Percentiles rank a stretch among this genome's conserved stretches.
These are phyloP conservation scores for Artemisia princeps DNA, from an alignment of 140 eudicot genomes.

Conservation along the genomic window DNA sequence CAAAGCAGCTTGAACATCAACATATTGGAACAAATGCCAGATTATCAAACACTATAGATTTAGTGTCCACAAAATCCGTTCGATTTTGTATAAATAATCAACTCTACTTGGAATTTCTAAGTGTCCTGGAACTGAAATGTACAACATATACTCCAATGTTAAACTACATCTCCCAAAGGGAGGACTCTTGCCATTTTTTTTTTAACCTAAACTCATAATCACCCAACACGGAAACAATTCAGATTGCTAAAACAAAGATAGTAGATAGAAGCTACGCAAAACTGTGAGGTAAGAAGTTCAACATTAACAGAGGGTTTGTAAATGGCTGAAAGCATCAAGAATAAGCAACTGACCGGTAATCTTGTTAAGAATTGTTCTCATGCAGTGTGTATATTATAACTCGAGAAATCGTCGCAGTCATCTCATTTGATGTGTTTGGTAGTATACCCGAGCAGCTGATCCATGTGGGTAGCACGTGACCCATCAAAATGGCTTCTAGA, in stretches of 20 bases:
- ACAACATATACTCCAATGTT: constrained; percentile 25
- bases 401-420: no score
- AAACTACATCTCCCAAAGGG: constrained; percentile 23
- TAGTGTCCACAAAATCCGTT: background rate
- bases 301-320: constrained; percentile 35
- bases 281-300: constrained; percentile 29
- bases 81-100: constrained; percentile 10
- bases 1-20: background rate
- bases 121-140: constrained; percentile 17
- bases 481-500: constrained; percentile 9
- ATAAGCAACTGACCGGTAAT: constrained; percentile 20
- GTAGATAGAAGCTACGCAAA: constrained; percentile 25
- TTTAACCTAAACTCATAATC: constrained; percentile 21
- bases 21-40: background rate
- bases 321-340: constrained; percentile 29
- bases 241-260: constrained; percentile 15
- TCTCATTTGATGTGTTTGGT: constrained; percentile 13
- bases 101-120: constrained; percentile 9
- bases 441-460: background rate
- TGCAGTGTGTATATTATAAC: no score
- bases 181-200: constrained; percentile 14
- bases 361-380: constrained; percentile 16
- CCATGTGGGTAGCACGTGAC: background rate
- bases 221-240: constrained; percentile 23
- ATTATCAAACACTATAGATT: constrained; percentile 8